Evolutionary conservation across 2,329 filamentous ascomycete species (phyloP), one percentile per base, ranked within the genome.

Genomic region (Sporothrix phasma): DNA sequence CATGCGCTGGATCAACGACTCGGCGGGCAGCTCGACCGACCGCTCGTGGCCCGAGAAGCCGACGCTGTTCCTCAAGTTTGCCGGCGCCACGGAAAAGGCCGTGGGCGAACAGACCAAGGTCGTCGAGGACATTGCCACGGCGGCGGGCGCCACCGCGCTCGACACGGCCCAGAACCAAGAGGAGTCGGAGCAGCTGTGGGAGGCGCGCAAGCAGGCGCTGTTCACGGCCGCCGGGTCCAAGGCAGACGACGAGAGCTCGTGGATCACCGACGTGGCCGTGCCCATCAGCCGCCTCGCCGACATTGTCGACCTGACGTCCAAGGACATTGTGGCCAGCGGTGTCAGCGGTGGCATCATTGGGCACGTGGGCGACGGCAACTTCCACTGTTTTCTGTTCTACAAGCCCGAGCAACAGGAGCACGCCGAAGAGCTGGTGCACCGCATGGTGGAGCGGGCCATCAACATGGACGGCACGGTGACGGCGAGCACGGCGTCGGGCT

Each of bases 251-350:
- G 86, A 92, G 68, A 84, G 83, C 63, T 87, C 94, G 3, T 94
- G 90, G 90, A 93, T 90, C 0, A 90, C 89, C 1, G 90, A 95
- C 71, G 90, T 94, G 13, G 90, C 90, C 0, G 90, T 95, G 60
- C 90, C 90, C 11, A 87, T 94, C 73, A 89, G 84, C 67, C 79
- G 82, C 66, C 73, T 94, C 69, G 84, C 90, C 3, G 82, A 88
- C 67, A 85, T 92, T 64, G 90, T 93, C 68, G 89, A 92, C 74
- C 83, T 88, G 74, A 92, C 89, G 1, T 88, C 89, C 69, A 87
- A 71, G 41, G 89, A 86, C 72, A 88, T 68, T 65, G 81, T 80
- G 22, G 89, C 80, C 2, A 91, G 84, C 1, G 88, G 92, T 3
- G 88, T 90, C 26, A 84, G 86, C 0, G 90, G 88, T 1, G 81